Conservation (phyloP, 176 grass and related monocot species). For the Aegilops speltoides region DNA sequence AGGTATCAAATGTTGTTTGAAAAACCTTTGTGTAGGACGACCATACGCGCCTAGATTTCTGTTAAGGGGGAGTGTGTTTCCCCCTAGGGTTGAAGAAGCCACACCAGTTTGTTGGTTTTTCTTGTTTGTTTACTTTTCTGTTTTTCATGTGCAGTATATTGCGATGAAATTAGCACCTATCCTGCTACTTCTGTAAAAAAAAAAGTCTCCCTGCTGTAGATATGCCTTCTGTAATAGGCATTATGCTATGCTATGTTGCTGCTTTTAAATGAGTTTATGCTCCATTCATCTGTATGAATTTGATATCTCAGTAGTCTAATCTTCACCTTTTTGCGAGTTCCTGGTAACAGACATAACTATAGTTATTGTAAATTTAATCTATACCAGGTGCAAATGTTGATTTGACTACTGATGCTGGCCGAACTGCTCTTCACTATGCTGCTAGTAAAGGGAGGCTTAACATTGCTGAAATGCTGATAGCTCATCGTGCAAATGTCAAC, state of each 20-base stretch:
- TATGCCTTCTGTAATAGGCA: neutral
- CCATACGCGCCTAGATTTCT: neutral
- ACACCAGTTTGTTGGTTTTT: neutral
- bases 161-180: neutral
- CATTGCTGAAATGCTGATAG: slow-evolving; percentile 73
- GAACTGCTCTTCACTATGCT: slow-evolving; percentile 97
- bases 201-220: neutral
- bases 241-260: neutral
- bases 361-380: slow-evolving; percentile 27
- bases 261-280: neutral
- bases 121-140: neutral
- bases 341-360: neutral
- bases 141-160: neutral
- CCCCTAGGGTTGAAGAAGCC: neutral
- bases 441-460: slow-evolving; percentile 75
- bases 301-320: neutral
- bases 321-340: neutral
- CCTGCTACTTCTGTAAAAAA: neutral
- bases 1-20: neutral
- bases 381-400: slow-evolving; percentile 73
- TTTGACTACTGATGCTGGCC: slow-evolving; percentile 77
- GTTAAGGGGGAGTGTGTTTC: neutral
- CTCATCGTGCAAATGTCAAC: slow-evolving; percentile 73
- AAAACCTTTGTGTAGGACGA: neutral
- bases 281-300: neutral